Evolutionary conservation across 1,139 yeast genomes (phyloP), one percentile per base, ranked within the genome.

Genomic region (Suhomyces bolitotheri): DNA sequence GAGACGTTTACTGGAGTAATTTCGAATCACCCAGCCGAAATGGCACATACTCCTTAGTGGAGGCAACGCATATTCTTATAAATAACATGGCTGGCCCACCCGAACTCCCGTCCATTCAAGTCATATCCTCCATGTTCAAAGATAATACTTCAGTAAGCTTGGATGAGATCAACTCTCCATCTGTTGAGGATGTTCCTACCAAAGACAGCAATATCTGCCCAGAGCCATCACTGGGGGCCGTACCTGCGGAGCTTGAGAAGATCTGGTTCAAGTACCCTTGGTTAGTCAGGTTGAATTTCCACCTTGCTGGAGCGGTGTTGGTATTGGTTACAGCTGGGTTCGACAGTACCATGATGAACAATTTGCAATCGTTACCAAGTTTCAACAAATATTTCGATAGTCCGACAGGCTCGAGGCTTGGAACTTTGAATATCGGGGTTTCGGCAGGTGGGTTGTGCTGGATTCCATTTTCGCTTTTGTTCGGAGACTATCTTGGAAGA

Each of bases 401-500:
- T 25, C 56, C 56, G 7, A 30, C 26, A 2, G 51, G 54, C 12
- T 41, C 41, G n/a, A 38, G 31, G 9, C 40, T 51, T 24, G 56
- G 55, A 14, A 51, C 50, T 11, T 52, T 48, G 49, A 44, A 36
- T 21, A 47, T 40, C 46, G 62, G 44, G 25, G 44, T 43, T 2
- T 41, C 50, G 36, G 47, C 57, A 15, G 64, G 64, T n/a, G 51
- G 39, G 16, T 27, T 52, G 11, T 24, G 45, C 47, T 29, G 50
- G 20, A 54, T 64, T 17, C 57, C 71, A 11, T 54, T 53, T 38
- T 58, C 59, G n/a, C 44, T 60, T 7, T 38, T 49, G 33, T 44
- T 68, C 31, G 57, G 71, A 43, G 82, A 77, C 42, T 51, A 45
- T 11, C 51, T 50, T 29, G 83, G 83, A 35, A 66, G 83, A 58